Evolutionary conservation across 2,329 filamentous ascomycete genomes (phyloP).

Genomic region (Fusarium nanum): DNA sequence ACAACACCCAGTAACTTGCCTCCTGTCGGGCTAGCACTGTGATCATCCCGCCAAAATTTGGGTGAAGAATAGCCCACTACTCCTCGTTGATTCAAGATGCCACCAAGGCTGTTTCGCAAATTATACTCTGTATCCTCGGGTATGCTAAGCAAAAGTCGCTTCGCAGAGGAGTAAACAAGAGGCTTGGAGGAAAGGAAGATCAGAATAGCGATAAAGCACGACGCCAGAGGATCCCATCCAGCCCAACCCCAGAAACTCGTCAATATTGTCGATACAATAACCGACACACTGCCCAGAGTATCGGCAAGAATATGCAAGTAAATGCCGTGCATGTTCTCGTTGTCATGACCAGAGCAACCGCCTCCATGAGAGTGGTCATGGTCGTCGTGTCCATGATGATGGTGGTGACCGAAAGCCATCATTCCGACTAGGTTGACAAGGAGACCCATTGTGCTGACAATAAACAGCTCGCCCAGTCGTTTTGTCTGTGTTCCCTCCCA

Average conservation of each 20-base stretch:
- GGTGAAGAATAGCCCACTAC: slow-evolving; percentile 88
- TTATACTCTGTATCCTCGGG: slow-evolving; percentile 89
- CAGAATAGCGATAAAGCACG: slow-evolving; percentile 90
- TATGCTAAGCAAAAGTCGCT: slow-evolving; percentile 83
- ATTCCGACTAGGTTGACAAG: slow-evolving; percentile 93
- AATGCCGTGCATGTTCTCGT: slow-evolving; percentile 98
- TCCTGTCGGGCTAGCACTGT: slow-evolving; percentile 56
- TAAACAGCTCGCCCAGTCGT: slow-evolving; percentile 84
- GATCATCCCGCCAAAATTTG: slow-evolving; percentile 92
- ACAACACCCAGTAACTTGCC: slow-evolving; percentile 82
- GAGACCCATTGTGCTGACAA: slow-evolving; percentile 88
- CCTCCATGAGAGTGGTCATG: slow-evolving; percentile 54
- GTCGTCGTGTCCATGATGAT: slow-evolving; percentile 60
- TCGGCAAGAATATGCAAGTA: slow-evolving; percentile 96
- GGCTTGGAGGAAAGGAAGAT: slow-evolving; percentile 95
- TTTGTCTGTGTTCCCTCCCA: slow-evolving; percentile 86
- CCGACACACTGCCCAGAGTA: slow-evolving; percentile 91
- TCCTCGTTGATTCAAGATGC: slow-evolving; percentile 82
- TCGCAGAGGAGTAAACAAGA: slow-evolving; percentile 85
- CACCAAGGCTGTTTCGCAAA: slow-evolving; percentile 85
- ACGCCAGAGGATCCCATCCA: slow-evolving; percentile 94
- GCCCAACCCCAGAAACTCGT: slow-evolving; percentile 91
- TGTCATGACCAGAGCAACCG: slow-evolving; percentile 71
- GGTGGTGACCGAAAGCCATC: slow-evolving; percentile 80
- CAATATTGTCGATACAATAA: slow-evolving; percentile 89